Conservation (phyloP, 306 rosid species). For the Heteromeles arbutifolia region DNA sequence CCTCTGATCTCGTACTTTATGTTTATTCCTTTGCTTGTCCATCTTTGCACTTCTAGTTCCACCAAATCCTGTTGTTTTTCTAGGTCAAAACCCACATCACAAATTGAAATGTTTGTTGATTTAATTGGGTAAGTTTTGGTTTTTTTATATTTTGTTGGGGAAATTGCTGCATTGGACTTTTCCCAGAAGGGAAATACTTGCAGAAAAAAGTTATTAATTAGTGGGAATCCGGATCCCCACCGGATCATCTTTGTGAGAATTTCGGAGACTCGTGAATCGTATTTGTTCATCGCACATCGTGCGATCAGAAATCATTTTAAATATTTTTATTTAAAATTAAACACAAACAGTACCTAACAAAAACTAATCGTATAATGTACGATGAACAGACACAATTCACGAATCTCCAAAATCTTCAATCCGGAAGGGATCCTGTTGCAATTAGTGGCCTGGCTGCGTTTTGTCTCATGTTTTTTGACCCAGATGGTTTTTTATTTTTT, state of each 20-base stretch:
- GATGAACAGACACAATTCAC: too few relatives aligned
- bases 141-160: neutral
- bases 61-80: conserved; percentile 50
- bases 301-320: too few relatives aligned
- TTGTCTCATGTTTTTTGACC: neutral
- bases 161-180: neutral
- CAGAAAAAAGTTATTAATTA: neutral
- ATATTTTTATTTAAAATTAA: too few relatives aligned
- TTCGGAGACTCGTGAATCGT: too few relatives aligned
- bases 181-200: neutral
- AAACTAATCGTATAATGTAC: rapidly evolving
- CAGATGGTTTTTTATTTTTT: neutral
- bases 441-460: neutral
- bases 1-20: conserved; percentile 80
- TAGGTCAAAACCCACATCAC: conserved; percentile 7
- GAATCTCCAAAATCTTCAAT: too few relatives aligned
- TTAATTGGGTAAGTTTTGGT: neutral
- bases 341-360: rapidly evolving
- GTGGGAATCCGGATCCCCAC: neutral
- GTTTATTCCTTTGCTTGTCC: conserved; percentile 81
- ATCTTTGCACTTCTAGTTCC: conserved; percentile 64
- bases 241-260: too few relatives aligned
- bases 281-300: too few relatives aligned
- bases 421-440: too few relatives aligned
- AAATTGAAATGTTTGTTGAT: neutral